Conservation (phyloP, 78 protist species). For the Acrasis kona region DNA sequence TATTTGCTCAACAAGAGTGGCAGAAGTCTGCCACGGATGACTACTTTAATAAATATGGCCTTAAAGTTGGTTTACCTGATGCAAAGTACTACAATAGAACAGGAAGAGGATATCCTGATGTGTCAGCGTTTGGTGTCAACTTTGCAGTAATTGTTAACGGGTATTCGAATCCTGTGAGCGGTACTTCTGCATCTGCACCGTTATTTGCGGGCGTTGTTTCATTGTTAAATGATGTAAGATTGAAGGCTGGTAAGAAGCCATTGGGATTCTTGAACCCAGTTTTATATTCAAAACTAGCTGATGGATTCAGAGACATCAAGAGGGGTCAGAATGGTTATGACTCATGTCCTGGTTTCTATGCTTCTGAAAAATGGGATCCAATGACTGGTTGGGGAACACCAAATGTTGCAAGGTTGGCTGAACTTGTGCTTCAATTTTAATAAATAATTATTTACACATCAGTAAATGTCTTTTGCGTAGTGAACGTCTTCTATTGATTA, state of each 20-base stretch:
- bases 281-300: constrained; percentile 24
- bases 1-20: background rate
- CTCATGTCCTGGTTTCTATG: constrained; percentile 1
- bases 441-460: no score
- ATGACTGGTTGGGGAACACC: constrained; percentile 39
- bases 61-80: constrained; percentile 1
- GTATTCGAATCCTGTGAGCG: background rate
- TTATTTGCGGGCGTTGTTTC: background rate
- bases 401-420: background rate
- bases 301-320: constrained; percentile 21
- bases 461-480: no score
- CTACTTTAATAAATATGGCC: background rate
- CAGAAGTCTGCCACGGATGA: constrained; percentile 16
- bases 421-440: no score
- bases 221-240: constrained; percentile 1
- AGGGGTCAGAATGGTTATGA: background rate
- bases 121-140: constrained; percentile 27
- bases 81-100: background rate
- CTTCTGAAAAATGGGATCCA: constrained; percentile 29
- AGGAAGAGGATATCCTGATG: constrained; percentile 37
- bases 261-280: constrained; percentile 24
- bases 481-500: no score
- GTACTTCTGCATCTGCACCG: constrained; percentile 20
- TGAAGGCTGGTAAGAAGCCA: constrained; percentile 6
- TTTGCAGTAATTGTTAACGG: background rate